Base-by-base conservation (phyloP, 1,139 yeast genomes). In the Casaregolazyma lundiana region DNA sequence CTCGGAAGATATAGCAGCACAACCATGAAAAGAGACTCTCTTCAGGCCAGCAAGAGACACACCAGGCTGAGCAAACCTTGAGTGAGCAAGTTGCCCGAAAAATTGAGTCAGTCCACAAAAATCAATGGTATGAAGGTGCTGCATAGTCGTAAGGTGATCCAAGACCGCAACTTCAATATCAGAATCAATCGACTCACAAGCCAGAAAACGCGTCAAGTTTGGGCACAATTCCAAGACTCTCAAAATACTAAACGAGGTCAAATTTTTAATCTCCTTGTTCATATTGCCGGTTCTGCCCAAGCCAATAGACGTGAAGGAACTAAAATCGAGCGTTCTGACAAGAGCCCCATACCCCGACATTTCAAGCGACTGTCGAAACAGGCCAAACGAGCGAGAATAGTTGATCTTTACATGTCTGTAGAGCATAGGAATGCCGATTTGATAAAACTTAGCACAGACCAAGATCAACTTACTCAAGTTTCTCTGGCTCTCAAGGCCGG, bases 251-350 rank as follows among this genome's bases (percentile, higher is more conserved):
- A 72, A 68, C 40, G 83, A 73, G 0, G 96, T 89, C 38, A 89
- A 88, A 86, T 88, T 86, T 65, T 88, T 95, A 55, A 89, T 89
- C 65, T 86, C 95, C 64, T 80, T 82, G 66, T 86, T 89, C 95
- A 88, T 88, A 55, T 84, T 77, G 6, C 87, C 87, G 0, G 96
- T 85, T 53, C 96, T 72, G 2, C 97, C 97, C 44, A 89, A 72
- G 0, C 97, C 97, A 44, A 90, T 83, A 1, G 94, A 84, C 0
- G 97, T 88, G 62, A 89, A 84, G 53, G 87, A 92, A 60, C 85
- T 86, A 60, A 89, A 89, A 67, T 89, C 97, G 58, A 89, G 75
- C 50, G 83, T 81, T 57, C 82, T 80, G 20, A 86, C 92, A 56
- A 78, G 78, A 49, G 75, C 73, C 6, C 95, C 89, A 77, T 72